Evolutionary conservation across 2,329 filamentous ascomycete genomes (phyloP).

Genomic region (Beauveria australis): DNA sequence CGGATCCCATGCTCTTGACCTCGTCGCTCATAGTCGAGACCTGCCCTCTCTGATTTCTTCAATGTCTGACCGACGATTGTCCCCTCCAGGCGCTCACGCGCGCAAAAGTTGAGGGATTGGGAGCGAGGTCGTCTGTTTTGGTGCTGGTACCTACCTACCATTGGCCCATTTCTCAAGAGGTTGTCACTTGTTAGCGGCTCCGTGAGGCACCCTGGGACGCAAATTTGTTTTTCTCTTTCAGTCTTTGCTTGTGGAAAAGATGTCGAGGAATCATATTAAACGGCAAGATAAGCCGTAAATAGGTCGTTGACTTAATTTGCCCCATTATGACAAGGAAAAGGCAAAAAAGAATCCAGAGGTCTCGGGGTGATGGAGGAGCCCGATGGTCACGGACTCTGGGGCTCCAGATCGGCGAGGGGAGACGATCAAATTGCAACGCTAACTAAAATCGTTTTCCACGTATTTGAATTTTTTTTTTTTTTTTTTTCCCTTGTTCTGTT

Average conservation of each 20-base stretch:
- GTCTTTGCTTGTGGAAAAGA: background rate
- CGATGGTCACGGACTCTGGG: background rate
- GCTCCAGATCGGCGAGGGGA: background rate
- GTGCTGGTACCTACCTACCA: no score
- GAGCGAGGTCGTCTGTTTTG: no score
- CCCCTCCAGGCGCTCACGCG: no score
- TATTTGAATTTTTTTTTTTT: background rate
- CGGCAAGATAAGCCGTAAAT: background rate
- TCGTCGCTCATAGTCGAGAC: background rate
- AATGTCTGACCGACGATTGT: no score
- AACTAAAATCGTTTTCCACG: background rate
- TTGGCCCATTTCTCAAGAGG: no score
- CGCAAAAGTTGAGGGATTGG: no score
- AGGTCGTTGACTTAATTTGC: background rate
- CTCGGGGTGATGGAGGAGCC: conserved; percentile 2
- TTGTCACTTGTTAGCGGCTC: no score
- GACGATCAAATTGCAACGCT: background rate
- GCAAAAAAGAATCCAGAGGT: background rate
- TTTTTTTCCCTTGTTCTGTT: background rate
- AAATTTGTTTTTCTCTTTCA: no score
- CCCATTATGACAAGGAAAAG: no score
- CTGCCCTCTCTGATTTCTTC: background rate
- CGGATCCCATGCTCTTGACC: conserved; percentile 1
- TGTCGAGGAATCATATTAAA: background rate
- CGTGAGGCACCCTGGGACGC: no score